Evolutionary conservation across 2,329 filamentous ascomycete genomes (phyloP).

Genomic region (Elsinoe batatas): DNA sequence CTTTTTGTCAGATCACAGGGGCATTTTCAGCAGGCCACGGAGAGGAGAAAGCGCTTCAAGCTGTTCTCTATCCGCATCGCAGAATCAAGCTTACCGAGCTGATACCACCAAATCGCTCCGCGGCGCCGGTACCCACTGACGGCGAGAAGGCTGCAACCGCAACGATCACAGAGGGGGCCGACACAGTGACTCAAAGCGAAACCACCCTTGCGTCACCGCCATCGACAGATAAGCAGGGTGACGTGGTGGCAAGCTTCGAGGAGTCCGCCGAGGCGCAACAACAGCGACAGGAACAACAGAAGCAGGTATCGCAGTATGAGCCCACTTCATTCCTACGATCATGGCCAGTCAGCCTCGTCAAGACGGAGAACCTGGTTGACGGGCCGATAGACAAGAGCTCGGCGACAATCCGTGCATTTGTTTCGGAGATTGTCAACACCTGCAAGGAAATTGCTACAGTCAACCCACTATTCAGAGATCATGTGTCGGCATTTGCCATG

Average conservation of each 20-base stretch:
- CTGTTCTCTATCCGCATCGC: constrained; percentile 90
- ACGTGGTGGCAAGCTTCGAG: constrained; percentile 95
- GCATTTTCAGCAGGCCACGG: constrained; percentile 77
- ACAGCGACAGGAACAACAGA: constrained; percentile 33
- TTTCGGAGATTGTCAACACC: constrained; percentile 96
- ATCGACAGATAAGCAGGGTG: constrained; percentile 64
- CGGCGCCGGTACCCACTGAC: constrained; percentile 39
- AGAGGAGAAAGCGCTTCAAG: constrained; percentile 70
- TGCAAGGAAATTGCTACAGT: constrained; percentile 94
- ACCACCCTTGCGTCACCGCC: constrained; percentile 34
- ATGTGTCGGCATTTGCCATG: constrained; percentile 95
- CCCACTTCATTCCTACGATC: constrained; percentile 85
- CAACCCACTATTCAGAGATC: constrained; percentile 91
- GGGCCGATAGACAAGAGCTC: constrained; percentile 86
- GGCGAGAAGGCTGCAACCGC: constrained; percentile 33
- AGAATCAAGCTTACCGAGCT: constrained; percentile 83
- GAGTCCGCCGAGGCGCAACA: constrained; percentile 51
- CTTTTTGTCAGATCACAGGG: constrained; percentile 96
- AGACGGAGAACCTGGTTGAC: constrained; percentile 85
- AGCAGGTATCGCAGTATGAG: constrained; percentile 55
- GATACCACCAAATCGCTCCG: constrained; percentile 54
- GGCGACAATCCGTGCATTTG: constrained; percentile 78
- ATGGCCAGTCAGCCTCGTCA: constrained; percentile 86
- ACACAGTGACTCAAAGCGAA: constrained; percentile 27
- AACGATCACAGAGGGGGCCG: constrained; percentile 15